A percentile compares a stretch with the other conserved stretches of the same genome.
phyloP scores from a whole-genome alignment of 805 yeast species.

The Metschnikowia chrysomelidarum region DNA sequence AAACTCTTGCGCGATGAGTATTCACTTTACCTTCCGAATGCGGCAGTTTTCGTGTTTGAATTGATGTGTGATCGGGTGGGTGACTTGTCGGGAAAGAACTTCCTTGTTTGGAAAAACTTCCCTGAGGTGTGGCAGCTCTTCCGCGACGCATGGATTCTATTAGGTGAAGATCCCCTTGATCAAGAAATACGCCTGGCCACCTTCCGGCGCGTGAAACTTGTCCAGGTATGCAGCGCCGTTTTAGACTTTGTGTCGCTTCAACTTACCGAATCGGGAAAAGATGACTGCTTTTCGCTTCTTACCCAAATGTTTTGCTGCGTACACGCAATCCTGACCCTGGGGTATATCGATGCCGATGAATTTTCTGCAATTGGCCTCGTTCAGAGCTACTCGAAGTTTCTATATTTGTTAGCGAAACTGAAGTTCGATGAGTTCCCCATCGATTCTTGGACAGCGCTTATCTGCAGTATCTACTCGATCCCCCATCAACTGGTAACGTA shows the following conservation, averaged over 20 bases:
- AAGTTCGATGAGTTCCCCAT: conserved; percentile 3
- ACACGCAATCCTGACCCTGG: conserved; percentile 20
- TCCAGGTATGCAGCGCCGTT: conserved; percentile 18
- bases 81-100: conserved; percentile 41
- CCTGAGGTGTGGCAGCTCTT: conserved; percentile 51
- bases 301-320: conserved; percentile 20
- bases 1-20: conserved; percentile 31
- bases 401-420: not conserved
- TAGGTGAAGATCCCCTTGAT: conserved; percentile 23
- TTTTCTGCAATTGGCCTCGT: conserved; percentile 26
- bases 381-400: conserved; percentile 17
- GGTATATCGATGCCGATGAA: conserved; percentile 37
- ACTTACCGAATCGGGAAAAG: not conserved
- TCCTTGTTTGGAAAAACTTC: conserved; percentile 42
- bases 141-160: conserved; percentile 34
- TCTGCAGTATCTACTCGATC: conserved; percentile 24
- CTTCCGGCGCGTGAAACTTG: conserved; percentile 34
- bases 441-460: conserved; percentile 25
- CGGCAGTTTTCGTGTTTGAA: conserved; percentile 53
- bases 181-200: conserved; percentile 35
- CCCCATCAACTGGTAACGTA: conserved; percentile 23
- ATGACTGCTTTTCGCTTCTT: not conserved
- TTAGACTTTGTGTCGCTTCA: conserved; percentile 7
- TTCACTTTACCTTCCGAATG: conserved; percentile 52
- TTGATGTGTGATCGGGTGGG: conserved; percentile 59